Conservation (phyloP, 2,329 filamentous ascomycete species). For the Mycosphaerelloides madeirae region DNA sequence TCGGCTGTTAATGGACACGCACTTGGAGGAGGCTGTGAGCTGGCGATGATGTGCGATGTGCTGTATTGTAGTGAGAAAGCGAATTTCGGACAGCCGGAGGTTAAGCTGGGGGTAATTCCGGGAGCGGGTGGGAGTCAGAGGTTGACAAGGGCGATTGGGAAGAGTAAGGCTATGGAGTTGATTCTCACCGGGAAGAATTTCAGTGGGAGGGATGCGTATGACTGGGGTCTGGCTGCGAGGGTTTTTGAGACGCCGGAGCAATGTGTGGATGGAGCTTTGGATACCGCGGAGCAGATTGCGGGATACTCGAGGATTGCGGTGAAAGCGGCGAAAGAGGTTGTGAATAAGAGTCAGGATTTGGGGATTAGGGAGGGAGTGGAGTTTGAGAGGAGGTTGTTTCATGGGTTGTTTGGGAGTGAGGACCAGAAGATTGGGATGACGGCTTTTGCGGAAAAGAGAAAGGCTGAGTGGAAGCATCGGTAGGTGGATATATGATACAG, state of each 20-base stretch:
- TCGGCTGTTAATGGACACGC: conserved; percentile 92
- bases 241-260: conserved; percentile 75
- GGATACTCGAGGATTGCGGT: conserved; percentile 81
- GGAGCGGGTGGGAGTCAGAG: conserved; percentile 89
- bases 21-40: conserved; percentile 89
- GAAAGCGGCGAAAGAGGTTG: conserved; percentile 91
- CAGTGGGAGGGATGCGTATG: conserved; percentile 73
- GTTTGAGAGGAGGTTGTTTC: conserved; percentile 90
- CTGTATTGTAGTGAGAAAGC: conserved; percentile 82
- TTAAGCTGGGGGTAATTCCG: conserved; percentile 89
- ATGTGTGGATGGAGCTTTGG: conserved; percentile 73
- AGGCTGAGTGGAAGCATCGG: conserved; percentile 82
- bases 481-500: conserved; percentile 2
- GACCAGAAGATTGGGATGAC: conserved; percentile 95
- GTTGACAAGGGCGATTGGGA: conserved; percentile 63
- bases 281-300: conserved; percentile 85
- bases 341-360: conserved; percentile 96
- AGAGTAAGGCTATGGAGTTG: conserved; percentile 85
- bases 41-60: conserved; percentile 96
- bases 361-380: conserved; percentile 85
- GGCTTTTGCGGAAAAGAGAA: conserved; percentile 92
- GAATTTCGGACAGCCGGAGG: conserved; percentile 94
- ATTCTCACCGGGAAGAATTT: conserved; percentile 84
- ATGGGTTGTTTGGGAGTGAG: conserved; percentile 84
- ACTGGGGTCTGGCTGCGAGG: conserved; percentile 85